Evolutionary conservation across 352 stramenopile species (phyloP).

Genomic region (Hyaloperonospora arabidopsidis): DNA sequence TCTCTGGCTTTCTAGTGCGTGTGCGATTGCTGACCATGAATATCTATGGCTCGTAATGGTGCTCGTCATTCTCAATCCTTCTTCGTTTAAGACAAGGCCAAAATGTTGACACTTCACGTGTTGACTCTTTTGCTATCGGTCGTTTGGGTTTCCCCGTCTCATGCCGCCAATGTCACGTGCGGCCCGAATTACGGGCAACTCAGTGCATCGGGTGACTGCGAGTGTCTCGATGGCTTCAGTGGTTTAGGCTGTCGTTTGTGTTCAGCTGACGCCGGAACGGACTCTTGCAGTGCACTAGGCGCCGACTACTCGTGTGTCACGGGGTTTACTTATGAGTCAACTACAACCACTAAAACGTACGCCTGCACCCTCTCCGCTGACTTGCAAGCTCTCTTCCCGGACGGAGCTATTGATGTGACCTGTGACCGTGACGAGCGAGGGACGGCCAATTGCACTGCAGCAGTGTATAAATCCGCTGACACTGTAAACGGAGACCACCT

Average conservation of each 20-base stretch:
- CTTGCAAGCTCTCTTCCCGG: conserved; percentile 50
- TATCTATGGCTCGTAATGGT: no score
- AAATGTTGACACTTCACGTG: conserved; percentile 34
- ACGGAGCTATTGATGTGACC: conserved; percentile 50
- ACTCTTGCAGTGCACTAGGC: conserved; percentile 16
- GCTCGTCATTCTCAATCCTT: no score
- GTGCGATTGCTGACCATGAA: no score
- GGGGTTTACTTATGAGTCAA: conserved; percentile 40
- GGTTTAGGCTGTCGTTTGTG: conserved; percentile 62
- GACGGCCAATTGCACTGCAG: conserved; percentile 40
- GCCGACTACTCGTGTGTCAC: conserved; percentile 35
- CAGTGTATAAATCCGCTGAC: conserved; percentile 50
- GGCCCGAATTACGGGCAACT: conserved; percentile 44
- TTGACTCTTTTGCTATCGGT: background rate
- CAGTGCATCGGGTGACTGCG: conserved; percentile 41
- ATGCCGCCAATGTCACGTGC: conserved; percentile 19
- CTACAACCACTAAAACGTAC: conserved; percentile 51
- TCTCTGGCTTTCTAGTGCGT: no score
- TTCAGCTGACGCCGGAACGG: conserved; percentile 2
- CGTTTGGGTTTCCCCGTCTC: background rate
- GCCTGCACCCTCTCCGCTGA: conserved; percentile 39
- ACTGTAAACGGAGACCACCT: conserved; percentile 43
- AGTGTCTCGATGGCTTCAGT: conserved; percentile 46
- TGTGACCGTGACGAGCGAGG: conserved; percentile 38
- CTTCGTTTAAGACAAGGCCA: conserved; percentile 62